Conservation (phyloP, 345 rosid genomes). For the Citrus maxima region DNA sequence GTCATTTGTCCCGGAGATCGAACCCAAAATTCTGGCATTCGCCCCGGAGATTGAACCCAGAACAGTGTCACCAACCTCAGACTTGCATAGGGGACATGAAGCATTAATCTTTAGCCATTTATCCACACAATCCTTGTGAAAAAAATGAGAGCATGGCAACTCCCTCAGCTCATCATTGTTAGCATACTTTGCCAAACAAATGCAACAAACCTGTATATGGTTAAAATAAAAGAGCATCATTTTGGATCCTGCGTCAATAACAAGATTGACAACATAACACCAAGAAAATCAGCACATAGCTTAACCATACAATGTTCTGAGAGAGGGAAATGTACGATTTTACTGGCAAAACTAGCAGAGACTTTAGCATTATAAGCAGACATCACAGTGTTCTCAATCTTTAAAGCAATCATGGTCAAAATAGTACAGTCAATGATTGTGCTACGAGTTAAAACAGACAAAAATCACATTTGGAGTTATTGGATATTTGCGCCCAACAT, state of each 20-base stretch:
- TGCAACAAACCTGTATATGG: slow-evolving; percentile 75
- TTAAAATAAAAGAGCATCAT: not conserved
- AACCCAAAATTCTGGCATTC: slow-evolving; percentile 33
- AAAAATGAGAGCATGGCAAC: slow-evolving; percentile 82
- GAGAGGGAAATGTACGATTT: not conserved
- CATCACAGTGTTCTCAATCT: not conserved
- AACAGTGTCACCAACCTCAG: slow-evolving; percentile 61
- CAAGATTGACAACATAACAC: not conserved
- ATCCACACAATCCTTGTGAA: slow-evolving; percentile 95
- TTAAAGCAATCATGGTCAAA: not conserved
- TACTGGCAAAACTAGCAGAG: not conserved
- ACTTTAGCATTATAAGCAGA: not conserved
- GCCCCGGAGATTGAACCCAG: slow-evolving; percentile 37
- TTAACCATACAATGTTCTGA: not conserved
- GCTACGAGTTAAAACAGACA: not conserved
- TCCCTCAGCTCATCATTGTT: slow-evolving; percentile 93
- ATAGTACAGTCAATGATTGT: too few species aligned
- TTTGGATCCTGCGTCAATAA: not conserved
- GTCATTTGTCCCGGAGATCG: slow-evolving; percentile 29
- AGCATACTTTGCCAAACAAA: slow-evolving; percentile 89
- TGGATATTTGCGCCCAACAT: not conserved
- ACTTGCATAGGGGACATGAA: slow-evolving; percentile 93
- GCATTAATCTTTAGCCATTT: slow-evolving; percentile 98
- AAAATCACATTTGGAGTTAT: not conserved
- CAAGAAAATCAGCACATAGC: not conserved